Evolutionary conservation across 140 eudicot genomes (phyloP), one percentile per base, ranked within the genome.

Genomic region (Anethum foeniculum): DNA sequence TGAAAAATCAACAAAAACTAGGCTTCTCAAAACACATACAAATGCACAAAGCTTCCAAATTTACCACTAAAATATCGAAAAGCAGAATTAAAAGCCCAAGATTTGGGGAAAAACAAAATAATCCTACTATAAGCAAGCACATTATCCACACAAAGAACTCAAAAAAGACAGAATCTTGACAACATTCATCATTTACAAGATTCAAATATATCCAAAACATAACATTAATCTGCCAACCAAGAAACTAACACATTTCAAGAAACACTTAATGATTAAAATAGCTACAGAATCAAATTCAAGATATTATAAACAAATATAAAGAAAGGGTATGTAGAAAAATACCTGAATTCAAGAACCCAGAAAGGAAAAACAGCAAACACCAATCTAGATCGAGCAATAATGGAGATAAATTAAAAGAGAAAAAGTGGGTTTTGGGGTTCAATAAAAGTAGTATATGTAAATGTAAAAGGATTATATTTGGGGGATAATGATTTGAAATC

Each of bases 321-420:
- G 6, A 27, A 75, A 1, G 60, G 43, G 60, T 27, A n/a, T 46
- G 52, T 27, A 46, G 76, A 18, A 79, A 18, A 79, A 15, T 79
- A 79, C 82, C 82, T 79, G 48, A 47, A 64, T 44, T 65, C 11
- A 27, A 79, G 56, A 64, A 14, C 44, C 76, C 62, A 44, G 82
- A 10, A 79, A 48, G 62, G 30, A 65, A 10, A 65, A 10, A 41
- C 49, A 39, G 69, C 76, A 79, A 64, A 49, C 28, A 67, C 47
- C 65, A 65, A 79, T 67, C 82, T 44, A 79, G 82, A 79, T 79
- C 82, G 82, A 54, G 19, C 82, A 79, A 79, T 21, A 79, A 79
- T 79, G 82, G 48, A 3, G 38, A 41, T 71, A 21, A 39, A 64
- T 60, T 27, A n/a, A 12, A 0, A 43, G 6, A 13, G 16, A 79